Base-by-base conservation (phyloP, 2,329 filamentous ascomycete genomes). In the Colletotrichum sp. region DNA sequence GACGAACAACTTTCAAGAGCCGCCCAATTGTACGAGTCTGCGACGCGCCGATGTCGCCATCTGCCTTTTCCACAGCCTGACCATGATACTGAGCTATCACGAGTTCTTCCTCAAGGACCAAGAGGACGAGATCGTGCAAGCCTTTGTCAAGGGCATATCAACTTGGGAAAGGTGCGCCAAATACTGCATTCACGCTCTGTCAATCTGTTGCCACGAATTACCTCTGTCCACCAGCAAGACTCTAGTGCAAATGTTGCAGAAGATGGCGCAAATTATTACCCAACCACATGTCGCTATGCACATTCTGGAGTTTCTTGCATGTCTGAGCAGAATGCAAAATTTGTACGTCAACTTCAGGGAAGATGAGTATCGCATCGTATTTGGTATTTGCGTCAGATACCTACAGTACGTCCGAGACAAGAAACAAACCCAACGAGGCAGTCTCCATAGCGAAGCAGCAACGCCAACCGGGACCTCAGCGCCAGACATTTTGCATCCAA, bases 201-300 rank as follows among this genome's bases (percentile, higher is more conserved):
- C 96, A 1, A 94, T 99, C 76, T 99, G 96, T 86, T 98, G 96
- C 83, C 96, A 98, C 81, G 97, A 99, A 84, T 91, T 98, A 30
- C 96, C 97, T 4, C 90, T 94, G 21, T 96, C 96, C 15, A 95
- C 96, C 68, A 95, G 94, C 82, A 98, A 96, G 82, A 94, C 93
- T 24, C 89, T 99, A 76, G 94, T 96, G 62, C 94, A 93, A 62
- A 95, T 99, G 79, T 89, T 99, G 71, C 94, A 96, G 81, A 96
- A 95, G 82, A 98, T 99, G 95, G 94, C 96, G 2, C 95, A 96
- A 80, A 98, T 98, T 81, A 98, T 99, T 81, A 99, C 97, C 1
- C 96, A 98, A 81, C 93, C 95, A 8, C 92, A 96, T 72, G 94
- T 98, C 44, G 96, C 96, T 12, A 94, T 98, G 77, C 97, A 99